Evolutionary conservation across 2,329 filamentous ascomycete species (phyloP), one percentile per base, ranked within the genome.

Genomic region (Colletotrichum tabaci): DNA sequence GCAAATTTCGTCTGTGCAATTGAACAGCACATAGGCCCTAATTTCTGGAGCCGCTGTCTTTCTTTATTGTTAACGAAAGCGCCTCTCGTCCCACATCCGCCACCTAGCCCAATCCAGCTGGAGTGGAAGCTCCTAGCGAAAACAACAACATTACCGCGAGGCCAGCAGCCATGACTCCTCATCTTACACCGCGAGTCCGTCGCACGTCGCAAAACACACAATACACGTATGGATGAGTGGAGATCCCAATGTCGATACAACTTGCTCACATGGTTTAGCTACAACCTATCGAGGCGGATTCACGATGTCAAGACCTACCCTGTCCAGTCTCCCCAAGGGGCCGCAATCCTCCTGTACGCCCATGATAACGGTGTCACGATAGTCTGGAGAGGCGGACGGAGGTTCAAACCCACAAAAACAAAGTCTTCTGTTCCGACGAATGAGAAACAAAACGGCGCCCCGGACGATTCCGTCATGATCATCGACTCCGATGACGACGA

Each of bases 401-500:
- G 85, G n/a, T 88, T 92, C 75, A 91, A 90, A 77, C 73, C 82
- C 2, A 74, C 79, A 1, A 79, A 82, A 47, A 83, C 85, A 62
- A 75, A 77, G 18, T 72, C 75, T 2, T 70, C 77, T 18, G 74
- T 77, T 57, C 72, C 77, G 60, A 55, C 75, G 10, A 81, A 81
- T 69, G 81, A 82, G 69, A 89, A 88, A 74, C 83, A 84, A 57
- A 91, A 91, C 74, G 89, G 89, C 15, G 75, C 81, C 0, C 77
- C 79, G 4, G 85, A 86, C 21, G 88, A 90, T 76, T 82, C 85
- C 4, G 84, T 91, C 38, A 91, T 92, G 86, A 84, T 91, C 18
- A 86, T 92, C 65, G 90, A 92, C 76, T 91, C 88, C 1, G 90
- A 92, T 74, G 88, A 90, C 9, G 89, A 91, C 40, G 85, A 85